phyloP scores from a whole-genome alignment of 2,329 filamentous ascomycete species.

The Stachybotrys elegans region DNA sequence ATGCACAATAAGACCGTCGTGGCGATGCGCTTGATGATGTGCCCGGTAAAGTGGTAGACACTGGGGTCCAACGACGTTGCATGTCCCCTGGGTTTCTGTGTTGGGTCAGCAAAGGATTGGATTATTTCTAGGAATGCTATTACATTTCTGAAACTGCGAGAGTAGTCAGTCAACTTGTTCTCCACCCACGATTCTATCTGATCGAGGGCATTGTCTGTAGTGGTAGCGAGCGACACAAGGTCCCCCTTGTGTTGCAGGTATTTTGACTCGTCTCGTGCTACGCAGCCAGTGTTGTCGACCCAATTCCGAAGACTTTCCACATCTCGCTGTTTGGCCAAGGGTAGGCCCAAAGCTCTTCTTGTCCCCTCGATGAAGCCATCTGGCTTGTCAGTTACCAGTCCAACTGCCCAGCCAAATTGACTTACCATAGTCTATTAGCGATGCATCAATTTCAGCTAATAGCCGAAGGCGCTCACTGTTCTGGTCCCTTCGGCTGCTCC shows the following conservation, averaged over 20 bases:
- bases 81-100: no score
- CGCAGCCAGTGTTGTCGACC: not conserved
- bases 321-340: not conserved
- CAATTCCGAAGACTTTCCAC: not conserved
- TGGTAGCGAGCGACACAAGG: slow-evolving; percentile 7
- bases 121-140: no score
- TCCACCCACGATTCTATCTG: not conserved
- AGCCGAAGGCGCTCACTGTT: no score
- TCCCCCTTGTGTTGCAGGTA: slow-evolving; percentile 49
- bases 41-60: not conserved
- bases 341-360: not conserved
- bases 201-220: not conserved
- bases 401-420: no score
- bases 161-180: not conserved
- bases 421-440: no score
- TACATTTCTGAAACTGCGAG: not conserved
- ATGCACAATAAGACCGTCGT: not conserved
- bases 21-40: not conserved
- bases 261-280: slow-evolving; percentile 55
- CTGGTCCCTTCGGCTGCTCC: slow-evolving; percentile 9
- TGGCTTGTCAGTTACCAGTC: not conserved
- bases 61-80: not conserved
- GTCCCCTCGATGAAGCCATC: not conserved
- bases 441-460: no score
- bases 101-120: no score